Evolutionary conservation across 148 eudicot genomes (phyloP), one percentile per base, ranked within the genome.

Genomic region (Fagopyrum esculentum): DNA sequence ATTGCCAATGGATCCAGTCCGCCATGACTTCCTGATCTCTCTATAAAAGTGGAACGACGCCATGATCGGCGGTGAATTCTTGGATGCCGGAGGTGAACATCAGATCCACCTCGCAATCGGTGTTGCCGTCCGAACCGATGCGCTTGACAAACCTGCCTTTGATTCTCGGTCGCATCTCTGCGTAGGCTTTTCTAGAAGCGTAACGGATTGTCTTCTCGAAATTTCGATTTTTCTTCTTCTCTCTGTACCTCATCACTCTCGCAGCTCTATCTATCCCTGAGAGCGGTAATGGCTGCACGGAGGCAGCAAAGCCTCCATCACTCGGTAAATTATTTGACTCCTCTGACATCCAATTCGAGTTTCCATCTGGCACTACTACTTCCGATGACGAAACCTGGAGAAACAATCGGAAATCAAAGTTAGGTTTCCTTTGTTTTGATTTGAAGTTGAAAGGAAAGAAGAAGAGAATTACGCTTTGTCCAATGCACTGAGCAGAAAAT

Each of bases 121-220:
- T 40, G 52, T 46, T 71, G 29, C 30, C 17, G 55, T 66, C 61
- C 26, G 52, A 51, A 43, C 49, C 63, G 4, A 54, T 30, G 22
- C 93, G 82, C 76, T 90, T 94, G 0, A 93, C 96, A 73, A 94
- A 94, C 66, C 98, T 88, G 54, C 98, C 98, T 69, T 94, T 94
- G 60, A 94, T 83, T 44, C 98, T 83, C 0, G 98, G 98, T 78
- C 98, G 80, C 7, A 86, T 88, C 74, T 94, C 98, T 5, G 98
- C 98, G 66, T 94, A 94, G 0, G 98, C 98, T 69, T 94, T 94
- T 12, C 98, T 78, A 0, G 97, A 94, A 6, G 98, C 97, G 77
- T 94, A 94, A 1, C 98, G 86, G 40, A 94, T 92, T 7, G 97
- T 94, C 79, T 94, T 94, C 87, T 94, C 90, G 69, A 94, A 94